phyloP scores from a whole-genome alignment of 23 red algal genomes.

The Gracilaria vermiculophylla region DNA sequence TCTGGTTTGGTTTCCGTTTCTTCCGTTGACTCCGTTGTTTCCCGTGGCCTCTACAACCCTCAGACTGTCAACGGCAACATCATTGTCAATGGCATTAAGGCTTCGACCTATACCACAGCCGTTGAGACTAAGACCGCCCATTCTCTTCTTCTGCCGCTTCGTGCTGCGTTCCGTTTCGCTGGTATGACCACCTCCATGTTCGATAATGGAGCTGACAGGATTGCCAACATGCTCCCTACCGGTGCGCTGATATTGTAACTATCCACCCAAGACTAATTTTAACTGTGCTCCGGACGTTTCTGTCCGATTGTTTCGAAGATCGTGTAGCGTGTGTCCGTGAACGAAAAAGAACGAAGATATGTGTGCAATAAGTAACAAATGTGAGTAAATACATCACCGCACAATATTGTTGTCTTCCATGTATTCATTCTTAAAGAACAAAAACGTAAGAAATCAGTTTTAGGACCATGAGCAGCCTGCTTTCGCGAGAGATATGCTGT shows the following conservation, averaged over 20 bases:
- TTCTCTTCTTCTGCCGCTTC: constrained; percentile 39
- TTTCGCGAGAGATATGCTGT: neutral
- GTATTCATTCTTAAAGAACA: neutral
- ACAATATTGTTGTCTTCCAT: neutral
- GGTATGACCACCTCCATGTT: constrained; percentile 28
- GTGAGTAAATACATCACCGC: constrained; percentile 4
- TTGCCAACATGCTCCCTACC: constrained; percentile 12
- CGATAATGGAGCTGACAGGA: constrained; percentile 34
- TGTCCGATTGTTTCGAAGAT: constrained; percentile 8
- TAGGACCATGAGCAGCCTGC: neutral
- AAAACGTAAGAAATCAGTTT: neutral
- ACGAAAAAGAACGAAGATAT: neutral
- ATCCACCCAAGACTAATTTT: neutral
- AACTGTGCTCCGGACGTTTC: neutral
- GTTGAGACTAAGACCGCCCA: constrained; percentile 47
- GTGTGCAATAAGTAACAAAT: neutral
- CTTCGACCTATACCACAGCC: constrained; percentile 53
- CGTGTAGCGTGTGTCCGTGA: neutral
- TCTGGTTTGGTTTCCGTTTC: constrained; percentile 34
- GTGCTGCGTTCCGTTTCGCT: constrained; percentile 18
- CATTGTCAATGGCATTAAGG: constrained; percentile 46
- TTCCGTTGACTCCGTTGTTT: constrained; percentile 18
- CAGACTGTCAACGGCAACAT: constrained; percentile 51
- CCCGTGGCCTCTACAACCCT: constrained; percentile 47
- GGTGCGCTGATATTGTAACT: constrained; percentile 10